Evolutionary conservation across 768 basidiomycete species (phyloP), one percentile per base, ranked within the genome.

Genomic region (Fibroporia radiculosa): DNA sequence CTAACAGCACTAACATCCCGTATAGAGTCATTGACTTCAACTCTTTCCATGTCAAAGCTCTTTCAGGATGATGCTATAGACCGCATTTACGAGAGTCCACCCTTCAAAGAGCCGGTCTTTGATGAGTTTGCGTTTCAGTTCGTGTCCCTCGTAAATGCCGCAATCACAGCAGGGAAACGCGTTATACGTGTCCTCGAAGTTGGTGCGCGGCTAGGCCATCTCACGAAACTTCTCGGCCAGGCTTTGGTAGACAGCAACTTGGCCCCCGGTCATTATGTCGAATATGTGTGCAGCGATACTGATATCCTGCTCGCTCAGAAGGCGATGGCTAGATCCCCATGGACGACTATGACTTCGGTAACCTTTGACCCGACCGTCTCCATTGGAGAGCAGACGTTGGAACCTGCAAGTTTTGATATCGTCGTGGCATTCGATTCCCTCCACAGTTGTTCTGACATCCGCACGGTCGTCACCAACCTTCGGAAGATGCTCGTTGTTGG

Each of bases 151-250:
- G 41, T 56, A 2, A 43, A 42, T 12, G 12, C 22, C 23, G 40
- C 39, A 4, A 35, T 40, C 10, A 11, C 16, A 20, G n/a, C 46
- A 22, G 54, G 52, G 20, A 56, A 56, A 42, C 52, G 43, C 4
- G 52, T 56, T 3, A 40, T 56, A 27, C 38, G 54, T 2, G 48
- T 56, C 6, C 41, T 56, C 16, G 54, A 56, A 45, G 49, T 56
- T 19, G 54, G 54, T 3, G 52, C 54, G 8, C 45, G 54, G 10
- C 48, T 45, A 7, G 54, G 54, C 2, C 18, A 34, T 13, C 38
- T 56, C 22, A 53, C 54, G 7, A 22, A 31, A 16, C 45, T 54
- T 19, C 47, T 56, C n/a, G 51, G 51, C 10, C 35, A 50, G 33
- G 48, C 46, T 22, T 47, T 56, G 5, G 28, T 56, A 12, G 52